Conservation (phyloP, 1,139 yeast species). For the Kodamaea ohmeri region DNA sequence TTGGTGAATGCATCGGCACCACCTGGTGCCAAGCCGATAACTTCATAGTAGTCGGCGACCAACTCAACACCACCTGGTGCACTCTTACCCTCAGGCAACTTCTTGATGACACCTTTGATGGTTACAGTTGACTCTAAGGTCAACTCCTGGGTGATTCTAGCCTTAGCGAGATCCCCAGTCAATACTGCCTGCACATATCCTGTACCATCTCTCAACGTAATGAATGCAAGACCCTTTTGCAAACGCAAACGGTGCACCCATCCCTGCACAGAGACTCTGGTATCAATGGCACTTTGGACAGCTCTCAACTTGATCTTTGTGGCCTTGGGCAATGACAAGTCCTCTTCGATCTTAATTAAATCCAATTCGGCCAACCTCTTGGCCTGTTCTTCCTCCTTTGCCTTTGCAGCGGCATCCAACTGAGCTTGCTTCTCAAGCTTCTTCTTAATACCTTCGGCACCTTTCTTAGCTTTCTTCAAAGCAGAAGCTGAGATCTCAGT, state of each 20-base stretch:
- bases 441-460: slow-evolving; percentile 87
- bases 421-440: slow-evolving; percentile 80
- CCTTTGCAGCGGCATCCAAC: slow-evolving; percentile 57
- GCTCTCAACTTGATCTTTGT: slow-evolving; percentile 61
- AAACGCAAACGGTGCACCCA: slow-evolving; percentile 95
- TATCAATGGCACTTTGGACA: slow-evolving; percentile 50
- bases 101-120: slow-evolving; percentile 74
- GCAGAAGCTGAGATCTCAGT: slow-evolving; percentile 89
- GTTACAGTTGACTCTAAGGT: slow-evolving; percentile 85
- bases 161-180: slow-evolving; percentile 88
- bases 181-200: slow-evolving; percentile 88
- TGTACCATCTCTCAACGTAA: slow-evolving; percentile 92
- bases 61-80: slow-evolving; percentile 99
- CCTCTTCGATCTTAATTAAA: slow-evolving; percentile 67
- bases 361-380: slow-evolving; percentile 75
- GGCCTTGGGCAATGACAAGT: slow-evolving; percentile 68
- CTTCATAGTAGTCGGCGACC: slow-evolving; percentile 81
- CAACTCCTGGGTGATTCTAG: slow-evolving; percentile 77
- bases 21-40: slow-evolving; percentile 90
- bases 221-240: slow-evolving; percentile 88
- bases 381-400: slow-evolving; percentile 64
- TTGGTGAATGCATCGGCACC: slow-evolving; percentile 96
- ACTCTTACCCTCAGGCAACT: slow-evolving; percentile 91
- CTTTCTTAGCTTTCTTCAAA: slow-evolving; percentile 93
- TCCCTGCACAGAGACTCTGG: slow-evolving; percentile 78